These are phyloP conservation scores for Thoreauomyces humboldtii DNA, from an alignment of 192 early-diverging fungal genomes.

Conservation along the genomic window DNA sequence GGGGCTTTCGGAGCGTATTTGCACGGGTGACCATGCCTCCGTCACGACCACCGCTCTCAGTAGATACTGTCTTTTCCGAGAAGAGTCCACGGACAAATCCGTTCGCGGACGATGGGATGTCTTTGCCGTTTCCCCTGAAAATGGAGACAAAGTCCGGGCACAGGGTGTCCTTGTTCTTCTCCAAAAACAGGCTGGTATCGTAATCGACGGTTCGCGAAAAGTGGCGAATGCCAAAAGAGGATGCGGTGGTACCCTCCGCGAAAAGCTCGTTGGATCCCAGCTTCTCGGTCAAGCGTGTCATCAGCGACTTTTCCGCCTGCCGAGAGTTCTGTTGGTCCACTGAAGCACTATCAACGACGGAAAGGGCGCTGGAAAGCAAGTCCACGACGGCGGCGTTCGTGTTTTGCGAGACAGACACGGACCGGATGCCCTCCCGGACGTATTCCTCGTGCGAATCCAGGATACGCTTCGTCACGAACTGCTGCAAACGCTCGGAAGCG, in stretches of 20 bases:
- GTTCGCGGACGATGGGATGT: constrained; percentile 58
- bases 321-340: neutral
- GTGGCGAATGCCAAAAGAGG: constrained; percentile 73
- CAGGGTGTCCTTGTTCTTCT: constrained; percentile 70
- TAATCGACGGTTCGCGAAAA: constrained; percentile 74
- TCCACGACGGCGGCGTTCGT: constrained; percentile 55
- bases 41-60: constrained; percentile 72
- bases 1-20: constrained; percentile 70
- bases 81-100: constrained; percentile 74
- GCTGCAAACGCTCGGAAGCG: constrained; percentile 58
- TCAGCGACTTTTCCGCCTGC: constrained; percentile 8
- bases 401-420: constrained; percentile 19
- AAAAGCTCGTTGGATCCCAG: constrained; percentile 17
- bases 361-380: constrained; percentile 41
- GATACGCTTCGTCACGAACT: constrained; percentile 54
- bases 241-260: constrained; percentile 6
- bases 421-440: constrained; percentile 56
- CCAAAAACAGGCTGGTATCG: constrained; percentile 73
- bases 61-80: constrained; percentile 65
- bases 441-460: constrained; percentile 57
- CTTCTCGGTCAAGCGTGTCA: constrained; percentile 20
- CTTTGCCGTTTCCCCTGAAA: constrained; percentile 56
- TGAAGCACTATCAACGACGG: constrained; percentile 24
- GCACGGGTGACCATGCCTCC: constrained; percentile 71
- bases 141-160: constrained; percentile 80